A percentile compares a stretch with the other conserved stretches of the same genome.
Evolutionary conservation across 2,329 filamentous ascomycete genomes (phyloP).

Genomic region (Pseudocercospora vitis): DNA sequence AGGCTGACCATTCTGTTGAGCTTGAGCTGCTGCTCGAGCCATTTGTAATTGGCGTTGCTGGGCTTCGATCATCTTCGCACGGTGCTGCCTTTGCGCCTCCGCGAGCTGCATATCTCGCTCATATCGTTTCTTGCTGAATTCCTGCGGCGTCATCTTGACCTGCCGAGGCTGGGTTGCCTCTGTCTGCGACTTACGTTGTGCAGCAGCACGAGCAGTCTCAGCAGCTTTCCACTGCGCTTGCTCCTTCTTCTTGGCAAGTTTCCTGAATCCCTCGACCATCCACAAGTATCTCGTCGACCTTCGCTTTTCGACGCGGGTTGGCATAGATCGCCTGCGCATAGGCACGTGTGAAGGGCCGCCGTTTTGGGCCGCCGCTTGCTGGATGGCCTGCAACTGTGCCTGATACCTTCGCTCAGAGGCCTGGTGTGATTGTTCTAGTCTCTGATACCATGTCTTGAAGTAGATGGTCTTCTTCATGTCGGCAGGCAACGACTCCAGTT

Average conservation of each 20-base stretch:
- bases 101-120: slow-evolving; percentile 73
- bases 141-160: slow-evolving; percentile 73
- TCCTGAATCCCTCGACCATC: slow-evolving; percentile 91
- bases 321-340: slow-evolving; percentile 69
- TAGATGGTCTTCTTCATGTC: slow-evolving; percentile 97
- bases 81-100: slow-evolving; percentile 40
- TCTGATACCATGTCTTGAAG: slow-evolving; percentile 72
- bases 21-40: slow-evolving; percentile 35
- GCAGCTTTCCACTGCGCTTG: slow-evolving; percentile 82
- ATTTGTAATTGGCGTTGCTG: slow-evolving; percentile 41
- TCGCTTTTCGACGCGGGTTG: slow-evolving; percentile 80
- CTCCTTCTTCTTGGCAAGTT: slow-evolving; percentile 91
- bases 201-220: slow-evolving; percentile 67
- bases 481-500: slow-evolving; percentile 81
- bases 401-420: slow-evolving; percentile 60
- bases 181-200: slow-evolving; percentile 69
- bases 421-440: slow-evolving; percentile 63
- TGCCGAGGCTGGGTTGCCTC: slow-evolving; percentile 29
- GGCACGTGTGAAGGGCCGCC: slow-evolving; percentile 48
- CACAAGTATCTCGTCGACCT: slow-evolving; percentile 83
- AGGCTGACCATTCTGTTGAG: slow-evolving; percentile 33
- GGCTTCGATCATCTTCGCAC: slow-evolving; percentile 37
- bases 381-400: slow-evolving; percentile 53
- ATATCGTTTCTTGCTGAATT: slow-evolving; percentile 86
- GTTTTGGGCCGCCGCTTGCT: slow-evolving; percentile 51